Conservation (phyloP, 148 eudicot genomes). For the Silene conica region DNA sequence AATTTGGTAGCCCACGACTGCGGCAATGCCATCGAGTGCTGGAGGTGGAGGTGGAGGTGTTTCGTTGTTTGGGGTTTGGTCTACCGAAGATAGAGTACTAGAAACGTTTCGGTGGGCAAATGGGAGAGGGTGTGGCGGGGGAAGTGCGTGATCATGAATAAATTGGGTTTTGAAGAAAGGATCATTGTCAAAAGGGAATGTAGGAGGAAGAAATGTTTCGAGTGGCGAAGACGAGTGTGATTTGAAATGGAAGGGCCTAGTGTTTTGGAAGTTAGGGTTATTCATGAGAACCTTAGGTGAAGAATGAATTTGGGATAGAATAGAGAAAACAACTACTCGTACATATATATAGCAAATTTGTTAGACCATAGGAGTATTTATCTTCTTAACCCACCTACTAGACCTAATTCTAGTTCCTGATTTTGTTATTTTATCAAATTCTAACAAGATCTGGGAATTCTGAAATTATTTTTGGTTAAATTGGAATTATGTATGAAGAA, state of each 20-base stretch:
- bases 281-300: background rate
- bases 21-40: constrained; percentile 29
- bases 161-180: constrained; percentile 5
- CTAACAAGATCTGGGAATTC: too few species aligned
- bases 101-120: constrained; percentile 16
- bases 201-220: constrained; percentile 15
- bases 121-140: background rate
- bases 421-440: too few species aligned
- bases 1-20: constrained; percentile 25
- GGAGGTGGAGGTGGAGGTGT: constrained; percentile 13
- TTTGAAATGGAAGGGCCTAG: constrained; percentile 9
- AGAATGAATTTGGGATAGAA: too few species aligned
- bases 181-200: background rate
- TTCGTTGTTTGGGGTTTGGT: background rate
- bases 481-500: too few species aligned
- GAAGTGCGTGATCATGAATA: background rate
- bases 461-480: too few species aligned
- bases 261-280: constrained; percentile 3
- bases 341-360: too few species aligned
- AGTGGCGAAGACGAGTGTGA: background rate
- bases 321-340: too few species aligned
- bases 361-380: too few species aligned
- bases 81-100: background rate
- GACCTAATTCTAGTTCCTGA: too few species aligned
- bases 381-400: too few species aligned